Percentiles rank a stretch among this genome's conserved stretches.
Evolutionary conservation across 192 early-diverging fungal genomes (phyloP).

Genomic region (Piromyces sp.): DNA sequence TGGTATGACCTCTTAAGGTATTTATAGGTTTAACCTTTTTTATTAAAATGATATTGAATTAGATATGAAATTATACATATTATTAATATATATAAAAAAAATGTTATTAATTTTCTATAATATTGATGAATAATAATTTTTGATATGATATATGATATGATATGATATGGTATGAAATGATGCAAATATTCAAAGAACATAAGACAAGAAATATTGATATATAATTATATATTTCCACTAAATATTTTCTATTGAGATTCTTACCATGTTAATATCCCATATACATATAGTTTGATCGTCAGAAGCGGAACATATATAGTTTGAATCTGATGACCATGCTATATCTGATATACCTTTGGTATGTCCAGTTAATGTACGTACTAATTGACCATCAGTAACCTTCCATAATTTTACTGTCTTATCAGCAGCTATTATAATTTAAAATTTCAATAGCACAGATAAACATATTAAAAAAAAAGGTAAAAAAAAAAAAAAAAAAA

Average conservation of each 20-base stretch:
- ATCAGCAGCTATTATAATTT: constrained; percentile 54
- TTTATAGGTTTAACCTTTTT: not conserved
- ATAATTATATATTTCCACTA: no score
- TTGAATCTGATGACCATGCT: constrained; percentile 87
- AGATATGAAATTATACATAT: no score
- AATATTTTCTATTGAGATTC: not conserved
- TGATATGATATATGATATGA: no score
- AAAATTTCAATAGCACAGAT: no score
- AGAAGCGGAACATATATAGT: constrained; percentile 68
- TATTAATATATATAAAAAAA: no score
- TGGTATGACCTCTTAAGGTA: constrained; percentile 60
- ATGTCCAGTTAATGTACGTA: constrained; percentile 77
- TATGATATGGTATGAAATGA: no score
- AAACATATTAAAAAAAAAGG: no score
- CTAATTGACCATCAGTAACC: constrained; percentile 64
- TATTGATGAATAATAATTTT: no score
- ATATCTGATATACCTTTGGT: constrained; percentile 85
- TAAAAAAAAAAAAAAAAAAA: not conserved
- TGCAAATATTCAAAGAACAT: no score
- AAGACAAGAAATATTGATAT: no score
- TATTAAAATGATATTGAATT: no score
- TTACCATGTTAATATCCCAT: constrained; percentile 68
- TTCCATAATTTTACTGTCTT: constrained; percentile 91
- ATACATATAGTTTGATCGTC: constrained; percentile 93
- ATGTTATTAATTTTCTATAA: no score